Percentiles rank a stretch among this genome's conserved stretches.
Evolutionary conservation across 371 early-diverging fungal species (phyloP).

Genomic region (Lichtheimia ramosa): DNA sequence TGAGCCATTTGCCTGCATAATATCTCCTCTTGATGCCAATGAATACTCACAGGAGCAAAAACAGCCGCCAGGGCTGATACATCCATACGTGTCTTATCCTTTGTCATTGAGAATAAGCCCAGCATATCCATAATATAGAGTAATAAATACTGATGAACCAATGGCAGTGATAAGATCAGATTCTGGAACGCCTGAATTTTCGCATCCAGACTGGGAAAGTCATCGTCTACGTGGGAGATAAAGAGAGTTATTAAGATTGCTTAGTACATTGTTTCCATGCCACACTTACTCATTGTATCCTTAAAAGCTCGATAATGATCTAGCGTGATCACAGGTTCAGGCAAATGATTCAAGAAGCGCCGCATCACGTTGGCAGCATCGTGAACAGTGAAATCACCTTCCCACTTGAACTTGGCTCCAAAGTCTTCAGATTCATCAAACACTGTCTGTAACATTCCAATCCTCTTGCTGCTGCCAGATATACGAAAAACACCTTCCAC

Average conservation of each 20-base stretch:
- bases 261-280: no score
- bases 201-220: conserved; percentile 34
- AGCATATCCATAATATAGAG: conserved; percentile 63
- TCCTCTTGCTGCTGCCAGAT: conserved; percentile 64
- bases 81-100: conserved; percentile 58
- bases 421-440: conserved; percentile 59
- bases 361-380: conserved; percentile 70
- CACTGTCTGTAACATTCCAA: conserved; percentile 52
- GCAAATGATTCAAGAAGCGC: conserved; percentile 63
- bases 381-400: conserved; percentile 54
- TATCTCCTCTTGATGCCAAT: no score
- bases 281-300: conserved; percentile 43
- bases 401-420: conserved; percentile 55
- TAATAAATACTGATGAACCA: conserved; percentile 55
- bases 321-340: conserved; percentile 59
- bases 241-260: no score
- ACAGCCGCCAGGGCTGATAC: conserved; percentile 56
- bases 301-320: conserved; percentile 56
- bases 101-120: conserved; percentile 49
- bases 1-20: neutral
- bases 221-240: conserved; percentile 13
- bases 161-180: conserved; percentile 51
- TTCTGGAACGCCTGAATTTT: conserved; percentile 55
- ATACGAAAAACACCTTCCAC: conserved; percentile 65
- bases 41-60: conserved; percentile 57